Percentiles rank a stretch among this genome's conserved stretches.
Conservation (phyloP, 345 rosid species). For the Syzygium aqueum region DNA sequence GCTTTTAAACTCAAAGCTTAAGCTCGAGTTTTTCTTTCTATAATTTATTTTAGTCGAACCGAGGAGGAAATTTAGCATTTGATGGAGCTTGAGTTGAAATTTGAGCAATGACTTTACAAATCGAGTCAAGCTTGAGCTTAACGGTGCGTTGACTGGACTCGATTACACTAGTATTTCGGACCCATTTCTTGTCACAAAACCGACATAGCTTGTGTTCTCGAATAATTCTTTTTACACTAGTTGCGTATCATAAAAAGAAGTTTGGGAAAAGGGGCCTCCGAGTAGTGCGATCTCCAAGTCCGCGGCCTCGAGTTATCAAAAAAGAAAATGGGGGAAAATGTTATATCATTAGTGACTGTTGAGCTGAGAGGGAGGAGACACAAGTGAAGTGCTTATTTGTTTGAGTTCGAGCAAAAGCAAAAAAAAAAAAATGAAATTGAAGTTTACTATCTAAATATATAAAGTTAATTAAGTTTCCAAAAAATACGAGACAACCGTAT, state of each 20-base stretch:
- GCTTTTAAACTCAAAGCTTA: not conserved
- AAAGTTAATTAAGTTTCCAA: not conserved
- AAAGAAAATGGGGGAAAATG: not conserved
- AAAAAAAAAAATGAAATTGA: no score
- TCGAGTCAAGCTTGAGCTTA: not conserved
- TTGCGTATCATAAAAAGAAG: accelerated
- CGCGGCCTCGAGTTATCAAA: not conserved
- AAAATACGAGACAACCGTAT: accelerated
- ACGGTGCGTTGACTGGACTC: not conserved
- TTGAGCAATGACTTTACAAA: accelerated
- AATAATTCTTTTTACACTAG: no score
- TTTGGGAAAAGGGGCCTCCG: not conserved
- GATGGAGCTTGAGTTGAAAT: no score
- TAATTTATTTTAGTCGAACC: not conserved
- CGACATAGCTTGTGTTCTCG: not conserved
- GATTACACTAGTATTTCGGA: not conserved
- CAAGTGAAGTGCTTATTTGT: not conserved
- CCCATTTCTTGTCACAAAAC: not conserved
- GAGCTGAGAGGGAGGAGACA: not conserved
- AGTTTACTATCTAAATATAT: not conserved
- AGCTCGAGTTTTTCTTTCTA: not conserved
- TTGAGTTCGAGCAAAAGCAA: not conserved
- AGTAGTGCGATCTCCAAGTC: not conserved
- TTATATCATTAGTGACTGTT: not conserved
- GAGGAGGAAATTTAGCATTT: not conserved